Conservation (phyloP, 352 stramenopile genomes). For the Phytophthora pinifolia region DNA sequence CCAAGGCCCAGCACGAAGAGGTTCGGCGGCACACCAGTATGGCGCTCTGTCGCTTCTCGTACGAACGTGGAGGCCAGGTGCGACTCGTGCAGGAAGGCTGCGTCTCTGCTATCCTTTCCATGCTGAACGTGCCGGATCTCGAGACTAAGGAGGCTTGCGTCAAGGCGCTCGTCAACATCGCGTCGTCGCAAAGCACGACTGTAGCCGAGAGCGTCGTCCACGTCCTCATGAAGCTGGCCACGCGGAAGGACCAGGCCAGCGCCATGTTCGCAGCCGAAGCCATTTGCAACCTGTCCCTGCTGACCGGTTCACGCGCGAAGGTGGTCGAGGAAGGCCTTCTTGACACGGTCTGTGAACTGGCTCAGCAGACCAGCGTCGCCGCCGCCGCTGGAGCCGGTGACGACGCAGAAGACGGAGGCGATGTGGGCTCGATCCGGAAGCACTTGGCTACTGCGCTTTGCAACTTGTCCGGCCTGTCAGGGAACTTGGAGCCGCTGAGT, state of each 20-base stretch:
- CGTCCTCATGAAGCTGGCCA: constrained; percentile 74
- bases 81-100: constrained; percentile 81
- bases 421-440: constrained; percentile 40
- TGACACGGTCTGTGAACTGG: constrained; percentile 70
- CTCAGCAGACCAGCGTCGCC: constrained; percentile 30
- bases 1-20: constrained; percentile 79
- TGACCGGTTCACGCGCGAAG: constrained; percentile 67
- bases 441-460: constrained; percentile 73
- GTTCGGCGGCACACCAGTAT: constrained; percentile 83
- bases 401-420: constrained; percentile 23
- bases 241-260: constrained; percentile 58
- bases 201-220: constrained; percentile 80
- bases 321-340: constrained; percentile 81
- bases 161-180: constrained; percentile 87
- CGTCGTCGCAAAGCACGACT: constrained; percentile 54
- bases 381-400: constrained; percentile 8
- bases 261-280: constrained; percentile 64
- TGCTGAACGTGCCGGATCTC: constrained; percentile 79
- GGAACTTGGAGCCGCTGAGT: constrained; percentile 69
- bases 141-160: constrained; percentile 83
- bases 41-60: constrained; percentile 81
- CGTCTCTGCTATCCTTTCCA: constrained; percentile 80
- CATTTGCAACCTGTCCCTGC: constrained; percentile 78
- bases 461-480: constrained; percentile 73
- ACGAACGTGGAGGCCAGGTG: constrained; percentile 66